Conservation (phyloP, 176 grass and related monocot species). For the Ensete glaucum region DNA sequence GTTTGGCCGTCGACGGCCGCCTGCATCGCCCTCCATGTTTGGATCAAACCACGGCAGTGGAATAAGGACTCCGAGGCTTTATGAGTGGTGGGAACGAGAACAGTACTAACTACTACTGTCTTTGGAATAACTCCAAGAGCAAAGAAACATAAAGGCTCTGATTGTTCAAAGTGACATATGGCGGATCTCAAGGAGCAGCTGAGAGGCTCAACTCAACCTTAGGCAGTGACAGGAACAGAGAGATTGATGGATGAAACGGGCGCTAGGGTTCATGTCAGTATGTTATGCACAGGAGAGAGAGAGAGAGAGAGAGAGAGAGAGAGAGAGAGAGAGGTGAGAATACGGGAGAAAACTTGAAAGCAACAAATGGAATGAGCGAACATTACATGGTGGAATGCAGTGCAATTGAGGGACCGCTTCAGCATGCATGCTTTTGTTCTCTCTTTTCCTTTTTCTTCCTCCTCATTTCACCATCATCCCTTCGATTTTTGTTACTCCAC, state of each 20-base stretch:
- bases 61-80: slow-evolving; percentile 1
- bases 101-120: not conserved
- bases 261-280: too few relatives aligned
- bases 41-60: slow-evolving; percentile 1
- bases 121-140: not conserved
- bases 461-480: too few relatives aligned
- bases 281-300: too few relatives aligned
- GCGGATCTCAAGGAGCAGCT: not conserved
- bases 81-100: slow-evolving; percentile 22
- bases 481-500: slow-evolving; percentile 50
- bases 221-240: not conserved
- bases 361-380: too few relatives aligned
- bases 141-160: not conserved
- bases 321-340: too few relatives aligned
- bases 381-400: too few relatives aligned
- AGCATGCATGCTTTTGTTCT: too few relatives aligned
- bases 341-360: too few relatives aligned
- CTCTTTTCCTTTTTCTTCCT: too few relatives aligned
- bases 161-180: not conserved
- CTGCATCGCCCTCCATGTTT: slow-evolving; percentile 50
- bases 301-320: too few relatives aligned
- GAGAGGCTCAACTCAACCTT: not conserved
- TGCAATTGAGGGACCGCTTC: too few relatives aligned
- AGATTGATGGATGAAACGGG: not conserved
- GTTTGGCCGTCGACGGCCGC: slow-evolving; percentile 58